Conservation (phyloP, 441 rosid species). For the Euphorbia schlechtendalii region DNA sequence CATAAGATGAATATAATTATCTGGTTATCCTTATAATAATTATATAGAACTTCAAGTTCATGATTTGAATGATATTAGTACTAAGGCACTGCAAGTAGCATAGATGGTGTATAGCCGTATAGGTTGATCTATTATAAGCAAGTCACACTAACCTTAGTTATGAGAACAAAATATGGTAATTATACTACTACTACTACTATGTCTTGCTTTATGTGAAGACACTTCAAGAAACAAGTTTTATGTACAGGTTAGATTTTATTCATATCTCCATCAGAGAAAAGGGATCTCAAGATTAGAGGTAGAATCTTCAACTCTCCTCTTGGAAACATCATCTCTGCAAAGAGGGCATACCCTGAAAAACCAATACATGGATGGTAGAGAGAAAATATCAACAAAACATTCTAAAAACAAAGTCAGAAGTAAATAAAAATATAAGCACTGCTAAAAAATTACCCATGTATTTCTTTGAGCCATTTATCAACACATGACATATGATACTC, state of each 20-base stretch:
- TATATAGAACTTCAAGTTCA: neutral
- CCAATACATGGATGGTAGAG: neutral
- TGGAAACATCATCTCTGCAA: slow-evolving; percentile 54
- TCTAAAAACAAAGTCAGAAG: neutral
- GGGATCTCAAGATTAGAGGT: slow-evolving; percentile 29
- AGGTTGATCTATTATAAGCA: neutral
- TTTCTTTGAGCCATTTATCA: slow-evolving; percentile 75
- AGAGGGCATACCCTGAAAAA: slow-evolving; percentile 55
- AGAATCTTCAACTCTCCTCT: slow-evolving; percentile 23
- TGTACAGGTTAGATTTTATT: slow-evolving; percentile 4
- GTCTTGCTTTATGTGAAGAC: neutral
- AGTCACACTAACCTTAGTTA: neutral
- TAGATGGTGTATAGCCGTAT: neutral
- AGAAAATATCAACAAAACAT: slow-evolving; percentile 6
- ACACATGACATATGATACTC: slow-evolving; percentile 65
- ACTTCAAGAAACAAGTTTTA: slow-evolving; percentile 9
- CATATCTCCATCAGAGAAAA: slow-evolving; percentile 22
- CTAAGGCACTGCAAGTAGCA: neutral
- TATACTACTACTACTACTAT: neutral
- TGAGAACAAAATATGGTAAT: neutral
- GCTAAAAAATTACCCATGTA: slow-evolving; percentile 39
- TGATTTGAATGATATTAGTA: neutral
- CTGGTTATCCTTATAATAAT: neutral
- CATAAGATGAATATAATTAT: neutral
- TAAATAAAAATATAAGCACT: neutral